A percentile compares a stretch with the other conserved stretches of the same genome.
Conservation (phyloP, 345 rosid genomes). For the Excoecaria agallocha region DNA sequence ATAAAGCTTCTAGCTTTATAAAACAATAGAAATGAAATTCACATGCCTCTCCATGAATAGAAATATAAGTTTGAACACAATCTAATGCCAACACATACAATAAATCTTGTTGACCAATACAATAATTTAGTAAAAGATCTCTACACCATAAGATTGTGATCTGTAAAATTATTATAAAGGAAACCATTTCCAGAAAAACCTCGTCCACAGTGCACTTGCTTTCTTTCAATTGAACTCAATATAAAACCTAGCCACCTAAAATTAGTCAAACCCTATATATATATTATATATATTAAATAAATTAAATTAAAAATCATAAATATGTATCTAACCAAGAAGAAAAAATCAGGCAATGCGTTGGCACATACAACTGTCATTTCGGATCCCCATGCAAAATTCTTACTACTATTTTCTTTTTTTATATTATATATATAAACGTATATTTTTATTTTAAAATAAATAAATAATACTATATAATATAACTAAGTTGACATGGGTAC, state of each 20-base stretch:
- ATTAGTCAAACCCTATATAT: neutral
- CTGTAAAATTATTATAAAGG: neutral
- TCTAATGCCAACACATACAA: constrained; percentile 7
- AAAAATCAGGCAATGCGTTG: neutral
- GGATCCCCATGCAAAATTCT: constrained; percentile 23
- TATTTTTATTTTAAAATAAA: no score
- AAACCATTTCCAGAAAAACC: neutral
- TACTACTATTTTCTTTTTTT: no score
- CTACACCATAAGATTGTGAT: neutral
- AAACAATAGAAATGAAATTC: neutral
- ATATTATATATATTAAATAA: no score
- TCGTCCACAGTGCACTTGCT: neutral
- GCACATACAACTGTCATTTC: constrained; percentile 26
- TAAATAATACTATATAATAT: no score
- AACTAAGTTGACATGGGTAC: constrained; percentile 19
- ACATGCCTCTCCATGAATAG: neutral
- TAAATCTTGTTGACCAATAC: neutral
- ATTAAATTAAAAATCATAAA: neutral
- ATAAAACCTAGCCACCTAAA: neutral
- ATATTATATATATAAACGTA: no score
- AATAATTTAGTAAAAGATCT: neutral
- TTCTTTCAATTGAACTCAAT: neutral
- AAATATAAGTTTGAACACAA: constrained; percentile 1
- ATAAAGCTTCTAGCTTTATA: no score
- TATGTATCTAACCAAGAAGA: no score